These are phyloP conservation scores for Pythium brassicae DNA, from an alignment of 352 stramenopile species.

Conservation along the genomic window DNA sequence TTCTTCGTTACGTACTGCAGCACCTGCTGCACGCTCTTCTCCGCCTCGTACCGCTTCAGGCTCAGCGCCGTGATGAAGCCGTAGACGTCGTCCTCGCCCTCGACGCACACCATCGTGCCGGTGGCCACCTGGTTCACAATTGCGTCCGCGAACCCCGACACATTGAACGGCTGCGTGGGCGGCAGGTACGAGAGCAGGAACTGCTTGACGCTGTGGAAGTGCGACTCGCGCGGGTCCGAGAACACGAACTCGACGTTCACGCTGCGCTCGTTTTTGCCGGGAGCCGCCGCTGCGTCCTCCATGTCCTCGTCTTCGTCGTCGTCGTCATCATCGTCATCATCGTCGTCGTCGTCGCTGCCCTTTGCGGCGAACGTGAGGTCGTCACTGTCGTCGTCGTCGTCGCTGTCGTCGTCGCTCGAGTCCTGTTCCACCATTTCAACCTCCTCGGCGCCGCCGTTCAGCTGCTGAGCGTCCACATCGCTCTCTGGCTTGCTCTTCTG, in stretches of 20 bases:
- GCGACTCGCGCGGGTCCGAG: constrained; percentile 66
- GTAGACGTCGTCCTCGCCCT: constrained; percentile 78
- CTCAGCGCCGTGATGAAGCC: constrained; percentile 84
- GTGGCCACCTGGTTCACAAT: constrained; percentile 69
- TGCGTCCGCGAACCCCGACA: constrained; percentile 73
- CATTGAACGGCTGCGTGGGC: constrained; percentile 71
- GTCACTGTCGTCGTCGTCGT: constrained; percentile 47
- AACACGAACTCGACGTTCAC: constrained; percentile 85
- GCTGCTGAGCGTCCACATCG: constrained; percentile 7
- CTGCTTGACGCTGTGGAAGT: constrained; percentile 88
- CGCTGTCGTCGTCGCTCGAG: constrained; percentile 35
- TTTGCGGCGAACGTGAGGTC: constrained; percentile 56
- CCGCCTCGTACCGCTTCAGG: constrained; percentile 42
- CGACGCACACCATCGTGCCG: constrained; percentile 79
- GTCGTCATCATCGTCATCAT: constrained; percentile 45
- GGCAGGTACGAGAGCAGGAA: constrained; percentile 72
- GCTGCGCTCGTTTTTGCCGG: constrained; percentile 18
- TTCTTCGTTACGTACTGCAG: constrained; percentile 76
- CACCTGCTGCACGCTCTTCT: constrained; percentile 67
- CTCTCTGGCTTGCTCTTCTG: constrained; percentile 15
- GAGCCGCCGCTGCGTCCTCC: constrained; percentile 21
- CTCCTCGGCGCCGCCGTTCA: constrained; percentile 15
- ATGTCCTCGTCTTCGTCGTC: constrained; percentile 55
- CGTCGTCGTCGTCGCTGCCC: constrained; percentile 23
- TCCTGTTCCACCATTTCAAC: constrained; percentile 53